Conservation (phyloP, 2,329 filamentous ascomycete genomes). For the Curvularia spicifera region DNA sequence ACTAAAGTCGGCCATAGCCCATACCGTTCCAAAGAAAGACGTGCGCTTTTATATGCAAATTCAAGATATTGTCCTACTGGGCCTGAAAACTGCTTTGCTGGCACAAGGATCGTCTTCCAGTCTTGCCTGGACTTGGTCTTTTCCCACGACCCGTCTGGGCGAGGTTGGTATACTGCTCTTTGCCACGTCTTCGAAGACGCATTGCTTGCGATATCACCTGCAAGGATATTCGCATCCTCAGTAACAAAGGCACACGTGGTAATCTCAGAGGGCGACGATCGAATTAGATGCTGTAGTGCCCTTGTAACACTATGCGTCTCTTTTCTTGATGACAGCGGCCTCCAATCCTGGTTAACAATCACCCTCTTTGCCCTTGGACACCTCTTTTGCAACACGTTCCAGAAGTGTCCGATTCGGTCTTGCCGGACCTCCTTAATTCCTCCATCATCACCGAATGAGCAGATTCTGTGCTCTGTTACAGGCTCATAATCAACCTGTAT, state of each 20-base stretch:
- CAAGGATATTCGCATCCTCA: neutral
- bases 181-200: neutral
- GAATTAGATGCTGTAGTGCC: neutral
- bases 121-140: neutral
- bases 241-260: neutral
- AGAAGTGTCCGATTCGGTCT: neutral
- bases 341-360: neutral
- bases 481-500: slow-evolving; percentile 19
- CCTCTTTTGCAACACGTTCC: neutral
- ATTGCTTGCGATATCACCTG: neutral
- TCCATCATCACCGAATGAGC: neutral
- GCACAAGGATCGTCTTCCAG: neutral
- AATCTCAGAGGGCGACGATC: neutral
- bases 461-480: neutral
- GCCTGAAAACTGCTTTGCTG: neutral
- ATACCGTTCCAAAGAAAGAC: neutral
- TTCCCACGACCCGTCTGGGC: neutral
- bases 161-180: neutral
- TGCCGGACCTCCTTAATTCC: neutral
- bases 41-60: neutral
- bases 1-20: neutral
- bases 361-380: neutral
- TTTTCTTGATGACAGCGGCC: neutral
- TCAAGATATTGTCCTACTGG: neutral
- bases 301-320: neutral